Base-by-base conservation (phyloP, 2,329 filamentous ascomycete species). In the Colletotrichum siamense region DNA sequence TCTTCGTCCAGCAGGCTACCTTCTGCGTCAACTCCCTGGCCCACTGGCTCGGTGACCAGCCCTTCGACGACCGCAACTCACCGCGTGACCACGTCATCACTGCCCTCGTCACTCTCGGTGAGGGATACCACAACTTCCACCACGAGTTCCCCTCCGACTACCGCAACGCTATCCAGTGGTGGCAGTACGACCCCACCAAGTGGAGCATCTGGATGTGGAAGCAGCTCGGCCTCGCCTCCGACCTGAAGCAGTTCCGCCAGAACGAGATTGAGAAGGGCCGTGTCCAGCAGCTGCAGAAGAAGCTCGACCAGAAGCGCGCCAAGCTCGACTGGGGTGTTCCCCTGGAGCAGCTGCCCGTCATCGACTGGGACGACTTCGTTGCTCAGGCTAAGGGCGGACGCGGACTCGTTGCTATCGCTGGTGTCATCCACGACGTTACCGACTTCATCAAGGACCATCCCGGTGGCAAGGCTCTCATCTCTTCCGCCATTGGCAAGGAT, bases 51-150 rank as follows among this genome's bases (percentile, higher is more conserved):
- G 95, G 95, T 78, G 95, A 98, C 81, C 95, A 98, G 88, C 95
- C 95, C 77, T 98, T 98, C 84, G 95, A 98, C 81, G 95, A 98
- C 90, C 94, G 95, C 86, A 96, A 98, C 92, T 96, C 94, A 77
- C 95, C 95, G 78, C 94, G 95, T 84, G 95, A 98, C 82, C 95
- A 98, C 86, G 91, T 96, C 83, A 92, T 98, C 86, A 98, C 95
- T 55, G 95, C 95, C 61, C 87, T 98, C 22, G 93, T 95, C 80
- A 98, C 95, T 59, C 93, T 98, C 26, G 95, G 95, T 65, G 95
- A 96, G 87, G 95, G 95, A 34, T 98, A 98, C 88, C 95, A 98
- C 91, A 98, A 98, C 91, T 98, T 98, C 91, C 95, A 98, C 88
- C 95, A 98, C 90, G 95, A 98, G 86, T 98, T 98, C 87, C 95